Conservation (phyloP, 257 asterid genomes). For the Jacaranda mimosifolia region DNA sequence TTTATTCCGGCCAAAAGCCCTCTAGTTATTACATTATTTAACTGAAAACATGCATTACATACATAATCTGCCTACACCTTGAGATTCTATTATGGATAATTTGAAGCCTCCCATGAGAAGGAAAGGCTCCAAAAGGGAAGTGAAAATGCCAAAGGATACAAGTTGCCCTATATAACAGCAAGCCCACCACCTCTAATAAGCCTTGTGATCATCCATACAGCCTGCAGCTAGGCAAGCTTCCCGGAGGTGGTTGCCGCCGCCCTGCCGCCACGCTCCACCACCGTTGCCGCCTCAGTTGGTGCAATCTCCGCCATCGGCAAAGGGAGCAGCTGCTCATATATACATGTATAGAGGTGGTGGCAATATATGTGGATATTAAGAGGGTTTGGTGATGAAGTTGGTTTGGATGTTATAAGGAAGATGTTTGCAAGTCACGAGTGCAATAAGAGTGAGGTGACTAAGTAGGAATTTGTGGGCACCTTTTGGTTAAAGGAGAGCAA, state of each 20-base stretch:
- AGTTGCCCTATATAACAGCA: constrained; percentile 72
- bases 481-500: constrained; percentile 48
- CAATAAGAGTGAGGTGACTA: constrained; percentile 54
- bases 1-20: constrained; percentile 17
- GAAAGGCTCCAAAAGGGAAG: constrained; percentile 22
- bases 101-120: constrained; percentile 5
- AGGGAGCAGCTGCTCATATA: background rate
- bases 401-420: constrained; percentile 38
- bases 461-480: constrained; percentile 43
- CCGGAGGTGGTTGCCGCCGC: constrained; percentile 17
- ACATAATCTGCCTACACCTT: constrained; percentile 41
- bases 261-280: constrained; percentile 31
- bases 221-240: background rate
- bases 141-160: constrained; percentile 85
- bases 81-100: constrained; percentile 22
- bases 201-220: constrained; percentile 41
- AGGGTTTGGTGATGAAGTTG: constrained; percentile 49
- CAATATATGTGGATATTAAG: constrained; percentile 17
- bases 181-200: constrained; percentile 44
- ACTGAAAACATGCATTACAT: constrained; percentile 27
- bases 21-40: constrained; percentile 9
- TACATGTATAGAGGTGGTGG: constrained; percentile 23
- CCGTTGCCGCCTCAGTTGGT: constrained; percentile 26
- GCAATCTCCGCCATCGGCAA: constrained; percentile 24
- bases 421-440: constrained; percentile 38